Percentiles rank a stretch among this genome's conserved stretches.
Evolutionary conservation across 2,329 filamentous ascomycete genomes (phyloP).

Genomic region (Penicillium sclerotigenum): DNA sequence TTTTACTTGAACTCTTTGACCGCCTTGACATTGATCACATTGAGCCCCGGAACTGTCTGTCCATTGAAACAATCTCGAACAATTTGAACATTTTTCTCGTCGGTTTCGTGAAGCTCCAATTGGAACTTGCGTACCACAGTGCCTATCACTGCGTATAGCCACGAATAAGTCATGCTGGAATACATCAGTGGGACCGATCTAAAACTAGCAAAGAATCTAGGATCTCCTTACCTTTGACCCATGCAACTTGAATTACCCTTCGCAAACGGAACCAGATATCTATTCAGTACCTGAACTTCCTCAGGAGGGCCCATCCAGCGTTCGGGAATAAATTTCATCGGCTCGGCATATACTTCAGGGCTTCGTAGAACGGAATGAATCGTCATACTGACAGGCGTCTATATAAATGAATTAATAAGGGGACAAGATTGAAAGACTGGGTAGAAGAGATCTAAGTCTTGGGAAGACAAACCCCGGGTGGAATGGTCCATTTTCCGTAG

Average conservation of each 20-base stretch:
- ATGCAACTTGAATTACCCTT: not conserved
- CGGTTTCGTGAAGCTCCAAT: not conserved
- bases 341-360: not conserved
- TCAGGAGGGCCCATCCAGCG: not conserved
- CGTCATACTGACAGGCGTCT: not conserved
- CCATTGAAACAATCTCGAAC: not conserved
- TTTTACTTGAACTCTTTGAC: not conserved
- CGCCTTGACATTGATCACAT: not conserved
- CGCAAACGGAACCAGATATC: not conserved
- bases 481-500: not conserved
- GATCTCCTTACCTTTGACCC: not conserved
- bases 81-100: not conserved
- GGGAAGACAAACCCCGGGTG: not conserved
- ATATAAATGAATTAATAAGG: not conserved
- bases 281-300: not conserved
- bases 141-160: not conserved
- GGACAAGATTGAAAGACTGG: not conserved
- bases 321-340: not conserved
- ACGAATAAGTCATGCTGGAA: not conserved
- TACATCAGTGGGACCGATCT: not conserved
- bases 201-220: not conserved
- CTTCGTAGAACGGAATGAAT: not conserved
- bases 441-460: not conserved
- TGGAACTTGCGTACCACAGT: not conserved
- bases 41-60: not conserved